phyloP scores from a whole-genome alignment of 2,329 filamentous ascomycete species.

The Aspergillus bombycis region DNA sequence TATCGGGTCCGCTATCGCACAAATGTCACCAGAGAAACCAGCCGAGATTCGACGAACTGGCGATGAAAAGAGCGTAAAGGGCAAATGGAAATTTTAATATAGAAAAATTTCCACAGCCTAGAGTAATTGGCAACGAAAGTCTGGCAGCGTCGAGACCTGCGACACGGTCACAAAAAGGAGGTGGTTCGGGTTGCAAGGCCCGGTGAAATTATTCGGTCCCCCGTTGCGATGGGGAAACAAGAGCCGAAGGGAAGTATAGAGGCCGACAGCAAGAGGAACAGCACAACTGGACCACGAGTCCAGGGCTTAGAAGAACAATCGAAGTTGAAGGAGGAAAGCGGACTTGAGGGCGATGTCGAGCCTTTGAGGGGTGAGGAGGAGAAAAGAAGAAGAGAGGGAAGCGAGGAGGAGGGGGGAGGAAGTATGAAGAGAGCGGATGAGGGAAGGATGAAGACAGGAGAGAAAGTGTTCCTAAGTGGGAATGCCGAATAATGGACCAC shows the following conservation, averaged over 20 bases:
- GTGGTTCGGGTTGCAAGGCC: neutral
- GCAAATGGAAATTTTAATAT: constrained; percentile 14
- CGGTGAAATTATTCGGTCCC: constrained; percentile 11
- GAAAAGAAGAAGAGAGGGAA: constrained; percentile 11
- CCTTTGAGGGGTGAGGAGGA: constrained; percentile 9
- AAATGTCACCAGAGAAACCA: constrained; percentile 10
- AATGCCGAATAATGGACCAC: constrained; percentile 27
- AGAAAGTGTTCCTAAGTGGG: constrained; percentile 23
- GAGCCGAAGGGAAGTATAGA: constrained; percentile 4
- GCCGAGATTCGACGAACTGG: constrained; percentile 6
- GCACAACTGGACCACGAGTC: constrained; percentile 23
- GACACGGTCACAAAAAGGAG: constrained; percentile 31
- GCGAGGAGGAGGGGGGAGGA: constrained; percentile 12
- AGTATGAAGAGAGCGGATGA: constrained; percentile 19
- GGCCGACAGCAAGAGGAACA: constrained; percentile 8
- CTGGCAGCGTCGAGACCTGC: constrained; percentile 39
- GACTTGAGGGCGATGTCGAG: constrained; percentile 12
- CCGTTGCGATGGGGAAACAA: constrained; percentile 7
- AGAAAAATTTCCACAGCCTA: constrained; percentile 20
- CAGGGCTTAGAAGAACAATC: constrained; percentile 19
- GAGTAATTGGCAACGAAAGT: constrained; percentile 36
- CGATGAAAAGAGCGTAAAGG: constrained; percentile 27
- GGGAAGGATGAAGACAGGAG: constrained; percentile 21
- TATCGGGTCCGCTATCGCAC: constrained; percentile 15
- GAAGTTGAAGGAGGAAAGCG: constrained; percentile 3